A percentile compares a stretch with the other conserved stretches of the same genome.
phyloP scores from a whole-genome alignment of 495 filamentous ascomycete genomes.

The Podospora fimiseda region DNA sequence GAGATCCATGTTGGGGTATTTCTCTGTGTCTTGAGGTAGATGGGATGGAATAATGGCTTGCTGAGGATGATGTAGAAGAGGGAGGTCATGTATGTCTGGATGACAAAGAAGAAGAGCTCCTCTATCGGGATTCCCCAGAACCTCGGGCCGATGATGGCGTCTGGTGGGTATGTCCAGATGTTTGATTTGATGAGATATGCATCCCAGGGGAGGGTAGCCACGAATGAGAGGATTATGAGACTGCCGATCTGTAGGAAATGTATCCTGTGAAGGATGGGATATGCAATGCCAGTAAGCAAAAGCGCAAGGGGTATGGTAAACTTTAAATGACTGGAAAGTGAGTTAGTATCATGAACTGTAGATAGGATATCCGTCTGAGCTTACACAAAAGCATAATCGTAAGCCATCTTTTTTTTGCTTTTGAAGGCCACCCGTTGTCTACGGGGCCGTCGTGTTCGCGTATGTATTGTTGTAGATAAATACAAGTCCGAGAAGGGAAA shows the following conservation, averaged over 20 bases:
- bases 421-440: neutral
- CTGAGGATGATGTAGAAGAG: conserved; percentile 58
- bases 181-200: conserved; percentile 56
- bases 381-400: conserved; percentile 62
- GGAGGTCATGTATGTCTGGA: conserved; percentile 65
- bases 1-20: conserved; percentile 8
- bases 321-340: conserved; percentile 52
- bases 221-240: conserved; percentile 51
- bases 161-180: conserved; percentile 63
- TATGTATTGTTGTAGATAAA: neutral
- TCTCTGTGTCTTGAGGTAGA: conserved; percentile 39
- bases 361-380: too few species aligned
- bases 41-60: conserved; percentile 53
- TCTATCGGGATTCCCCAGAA: conserved; percentile 56
- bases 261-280: conserved; percentile 50
- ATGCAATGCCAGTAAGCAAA: conserved; percentile 49
- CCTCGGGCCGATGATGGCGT: conserved; percentile 51
- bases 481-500: neutral
- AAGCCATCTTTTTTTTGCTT: conserved; percentile 43
- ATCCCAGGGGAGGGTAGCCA: conserved; percentile 63
- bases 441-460: neutral
- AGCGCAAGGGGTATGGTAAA: conserved; percentile 60
- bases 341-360: neutral
- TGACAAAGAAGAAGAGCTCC: conserved; percentile 69
- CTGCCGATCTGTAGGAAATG: conserved; percentile 54